Conservation (phyloP, 2,329 filamentous ascomycete species). For the Metarhizium rileyi region DNA sequence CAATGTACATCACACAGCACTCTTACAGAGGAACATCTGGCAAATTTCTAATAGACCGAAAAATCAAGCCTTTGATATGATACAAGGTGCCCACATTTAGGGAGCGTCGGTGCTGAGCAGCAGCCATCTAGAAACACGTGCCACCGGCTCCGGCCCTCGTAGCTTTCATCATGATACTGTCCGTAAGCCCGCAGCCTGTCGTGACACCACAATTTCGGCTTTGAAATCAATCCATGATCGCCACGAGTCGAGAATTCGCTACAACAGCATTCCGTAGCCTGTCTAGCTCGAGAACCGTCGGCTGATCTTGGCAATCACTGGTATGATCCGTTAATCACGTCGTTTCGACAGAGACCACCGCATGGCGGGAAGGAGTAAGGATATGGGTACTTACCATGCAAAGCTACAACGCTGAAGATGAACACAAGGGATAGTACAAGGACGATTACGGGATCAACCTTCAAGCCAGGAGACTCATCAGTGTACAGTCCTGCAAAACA, state of each 20-base stretch:
- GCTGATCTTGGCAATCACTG: constrained; percentile 93
- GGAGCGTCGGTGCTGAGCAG: constrained; percentile 1
- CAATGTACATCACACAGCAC: neutral
- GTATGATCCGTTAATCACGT: constrained; percentile 11
- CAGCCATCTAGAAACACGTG: neutral
- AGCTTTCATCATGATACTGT: neutral
- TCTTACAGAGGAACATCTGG: neutral
- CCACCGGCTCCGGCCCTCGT: neutral
- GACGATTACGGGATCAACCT: constrained; percentile 96
- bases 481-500: constrained; percentile 73
- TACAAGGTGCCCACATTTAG: constrained; percentile 1
- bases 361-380: neutral
- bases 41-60: neutral
- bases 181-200: neutral
- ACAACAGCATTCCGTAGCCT: neutral
- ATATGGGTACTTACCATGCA: constrained; percentile 46
- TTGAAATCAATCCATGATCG: neutral
- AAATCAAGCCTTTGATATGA: neutral
- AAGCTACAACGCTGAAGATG: constrained; percentile 95
- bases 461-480: constrained; percentile 92
- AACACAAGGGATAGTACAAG: constrained; percentile 94
- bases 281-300: constrained; percentile 67
- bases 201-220: neutral
- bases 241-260: neutral
- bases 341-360: neutral